Evolutionary conservation across 1,139 yeast species (phyloP), one percentile per base, ranked within the genome.

Genomic region (Candida albicans): DNA sequence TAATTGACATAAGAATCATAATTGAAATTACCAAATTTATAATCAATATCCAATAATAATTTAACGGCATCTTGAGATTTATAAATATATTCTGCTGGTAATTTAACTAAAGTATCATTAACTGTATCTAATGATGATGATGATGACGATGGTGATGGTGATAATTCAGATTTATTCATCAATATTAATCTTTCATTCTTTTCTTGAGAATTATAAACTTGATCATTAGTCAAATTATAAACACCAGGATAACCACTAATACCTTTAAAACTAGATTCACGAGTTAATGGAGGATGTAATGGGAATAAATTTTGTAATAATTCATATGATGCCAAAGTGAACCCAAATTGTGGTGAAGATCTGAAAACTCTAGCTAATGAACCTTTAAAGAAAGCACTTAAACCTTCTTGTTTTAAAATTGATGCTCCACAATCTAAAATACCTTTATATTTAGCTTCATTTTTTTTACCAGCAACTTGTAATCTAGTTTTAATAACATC

Each of bases 281-380:
- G 68, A 40, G 77, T 70, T 48, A 67, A 60, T 44, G 78, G 75
- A 42, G 77, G 78, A 52, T 68, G 68, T 51, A 73, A 68, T 41
- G 78, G 78, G 69, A 66, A 65, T 51, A 71, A 53, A 48, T 57
- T 70, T 55, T 73, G 77, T 64, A 93, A 83, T 39, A 93, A 67
- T 67, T 93, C 99, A 67, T 93, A 93, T 26, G 96, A 93, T 11
- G 98, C 99, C 57, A 93, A 78, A 10, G 99, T 93, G 68, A 93
- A 91, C 45, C 98, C 99, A 64, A 93, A 93, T 67, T 93, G 99
- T 14, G 99, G 99, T 2, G 97, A 90, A 5, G 98, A 91, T 68
- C 98, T 81, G 58, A 91, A 73, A 38, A 93, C 91, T 66, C 99
- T 81, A 6, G 99, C 98, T 51, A 93, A 80, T 35, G 98, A 96